phyloP scores from a whole-genome alignment of 306 rosid species.

The Mimosa bimucronata region DNA sequence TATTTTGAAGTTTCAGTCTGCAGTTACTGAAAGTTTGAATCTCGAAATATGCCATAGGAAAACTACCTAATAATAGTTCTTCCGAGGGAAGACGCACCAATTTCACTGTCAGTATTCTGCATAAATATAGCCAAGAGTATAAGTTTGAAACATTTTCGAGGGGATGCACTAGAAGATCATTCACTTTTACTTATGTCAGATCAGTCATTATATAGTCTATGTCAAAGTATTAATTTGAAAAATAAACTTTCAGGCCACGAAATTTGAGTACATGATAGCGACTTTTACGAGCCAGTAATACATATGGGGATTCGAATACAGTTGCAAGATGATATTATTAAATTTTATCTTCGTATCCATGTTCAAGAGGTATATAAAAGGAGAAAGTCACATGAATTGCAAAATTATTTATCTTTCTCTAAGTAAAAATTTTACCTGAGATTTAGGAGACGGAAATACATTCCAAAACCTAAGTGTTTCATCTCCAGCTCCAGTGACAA shows the following conservation, averaged over 20 bases:
- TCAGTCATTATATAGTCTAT: neutral
- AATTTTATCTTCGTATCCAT: neutral
- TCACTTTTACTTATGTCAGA: neutral
- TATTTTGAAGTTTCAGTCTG: constrained; percentile 11
- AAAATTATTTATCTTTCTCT: constrained; percentile 2
- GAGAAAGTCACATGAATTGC: neutral
- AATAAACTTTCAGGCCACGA: neutral
- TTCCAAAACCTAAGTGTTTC: constrained; percentile 96
- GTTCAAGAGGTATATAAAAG: neutral
- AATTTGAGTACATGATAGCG: no score
- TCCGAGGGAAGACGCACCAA: constrained; percentile 88
- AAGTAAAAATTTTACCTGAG: constrained; percentile 66
- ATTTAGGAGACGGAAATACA: constrained; percentile 85
- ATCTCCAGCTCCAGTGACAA: constrained; percentile 96
- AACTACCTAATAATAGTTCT: constrained; percentile 76
- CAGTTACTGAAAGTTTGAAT: neutral
- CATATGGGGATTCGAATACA: neutral
- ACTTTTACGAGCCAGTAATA: no score
- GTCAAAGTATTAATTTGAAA: constrained; percentile 4
- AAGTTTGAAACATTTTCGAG: neutral
- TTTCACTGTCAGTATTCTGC: constrained; percentile 83
- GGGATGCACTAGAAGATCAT: constrained; percentile 13
- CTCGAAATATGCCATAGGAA: constrained; percentile 1
- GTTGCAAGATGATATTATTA: neutral
- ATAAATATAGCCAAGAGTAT: constrained; percentile 21